Evolutionary conservation across 2,329 filamentous ascomycete species (phyloP).

Genomic region (Hawksworthiomyces lignivorus): DNA sequence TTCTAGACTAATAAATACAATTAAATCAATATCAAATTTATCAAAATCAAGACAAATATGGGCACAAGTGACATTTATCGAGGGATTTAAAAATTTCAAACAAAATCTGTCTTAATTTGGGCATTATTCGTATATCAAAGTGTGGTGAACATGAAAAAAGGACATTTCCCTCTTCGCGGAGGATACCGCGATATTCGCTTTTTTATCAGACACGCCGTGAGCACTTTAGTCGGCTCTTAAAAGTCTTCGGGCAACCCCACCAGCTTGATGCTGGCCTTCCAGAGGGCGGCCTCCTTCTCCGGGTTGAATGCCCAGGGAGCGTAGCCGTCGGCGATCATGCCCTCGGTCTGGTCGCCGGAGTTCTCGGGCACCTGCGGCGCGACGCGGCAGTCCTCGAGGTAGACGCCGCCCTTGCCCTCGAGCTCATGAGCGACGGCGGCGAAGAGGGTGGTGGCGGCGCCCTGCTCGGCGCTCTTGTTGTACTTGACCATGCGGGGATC

Average conservation of each 20-base stretch:
- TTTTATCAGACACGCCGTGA: too few relatives aligned
- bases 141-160: too few relatives aligned
- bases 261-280: conserved; percentile 27
- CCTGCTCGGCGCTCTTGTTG: conserved; percentile 29
- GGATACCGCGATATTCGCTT: conserved; percentile 1
- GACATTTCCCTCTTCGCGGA: too few relatives aligned
- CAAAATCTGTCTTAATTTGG: too few relatives aligned
- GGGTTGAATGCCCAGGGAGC: conserved; percentile 8
- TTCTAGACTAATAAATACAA: too few relatives aligned
- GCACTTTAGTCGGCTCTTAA: background rate
- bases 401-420: conserved; percentile 33
- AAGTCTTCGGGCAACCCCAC: conserved; percentile 18
- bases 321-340: background rate
- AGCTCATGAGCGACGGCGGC: conserved; percentile 30
- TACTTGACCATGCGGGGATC: background rate
- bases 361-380: conserved; percentile 8
- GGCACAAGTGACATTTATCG: too few relatives aligned
- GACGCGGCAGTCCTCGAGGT: conserved; percentile 32
- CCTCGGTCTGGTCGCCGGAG: background rate
- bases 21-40: too few relatives aligned
- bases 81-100: too few relatives aligned
- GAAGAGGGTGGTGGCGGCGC: conserved; percentile 34
- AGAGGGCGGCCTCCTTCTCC: conserved; percentile 23
- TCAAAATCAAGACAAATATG: too few relatives aligned
- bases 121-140: too few relatives aligned